phyloP scores from a whole-genome alignment of 805 yeast genomes.

The Wickerhamiella bombiphila region DNA sequence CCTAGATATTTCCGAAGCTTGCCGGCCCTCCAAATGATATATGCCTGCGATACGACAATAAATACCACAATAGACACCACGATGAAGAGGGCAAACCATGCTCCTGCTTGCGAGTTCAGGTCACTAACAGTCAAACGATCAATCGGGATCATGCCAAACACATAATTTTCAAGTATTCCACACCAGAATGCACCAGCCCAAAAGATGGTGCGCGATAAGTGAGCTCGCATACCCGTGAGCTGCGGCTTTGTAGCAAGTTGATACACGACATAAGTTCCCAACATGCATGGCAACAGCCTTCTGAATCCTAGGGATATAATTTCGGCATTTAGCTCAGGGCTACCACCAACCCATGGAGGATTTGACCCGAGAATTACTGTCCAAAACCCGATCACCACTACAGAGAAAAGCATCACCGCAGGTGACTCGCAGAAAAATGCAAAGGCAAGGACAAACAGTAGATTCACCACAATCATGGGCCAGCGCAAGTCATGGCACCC shows the following conservation, averaged over 20 bases:
- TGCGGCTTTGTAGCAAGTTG: slow-evolving; percentile 27
- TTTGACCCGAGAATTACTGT: slow-evolving; percentile 69
- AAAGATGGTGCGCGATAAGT: slow-evolving; percentile 28
- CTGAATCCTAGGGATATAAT: slow-evolving; percentile 58
- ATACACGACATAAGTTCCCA: slow-evolving; percentile 62
- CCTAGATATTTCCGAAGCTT: slow-evolving; percentile 40
- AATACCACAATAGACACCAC: slow-evolving; percentile 34
- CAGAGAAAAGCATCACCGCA: slow-evolving; percentile 46
- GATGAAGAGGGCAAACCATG: slow-evolving; percentile 44
- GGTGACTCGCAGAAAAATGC: slow-evolving; percentile 36
- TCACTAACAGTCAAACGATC: slow-evolving; percentile 69
- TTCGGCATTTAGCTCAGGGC: slow-evolving; percentile 42
- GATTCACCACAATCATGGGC: slow-evolving; percentile 39
- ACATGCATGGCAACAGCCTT: slow-evolving; percentile 59
- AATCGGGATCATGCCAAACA: slow-evolving; percentile 78
- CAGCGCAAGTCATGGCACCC: slow-evolving; percentile 63
- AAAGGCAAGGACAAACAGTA: slow-evolving; percentile 38
- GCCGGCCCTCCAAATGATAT: slow-evolving; percentile 56
- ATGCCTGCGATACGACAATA: slow-evolving; percentile 61
- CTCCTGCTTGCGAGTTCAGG: slow-evolving; percentile 62
- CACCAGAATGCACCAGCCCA: slow-evolving; percentile 81
- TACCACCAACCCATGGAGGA: slow-evolving; percentile 35
- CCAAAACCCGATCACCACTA: slow-evolving; percentile 64
- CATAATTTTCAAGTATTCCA: slow-evolving; percentile 71
- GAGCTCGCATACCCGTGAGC: slow-evolving; percentile 17